Conservation (phyloP, 176 grass and related monocot species). For the Zea mays region Zm-B73-REFERENCE-NAM-5.0 NC_050098.1:217655001-217655500, state of each 20-base stretch:
- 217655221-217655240: conserved; percentile 68
- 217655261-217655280: conserved; percentile 45
- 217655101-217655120: conserved; percentile 52
- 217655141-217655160: conserved; percentile 57
- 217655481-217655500: conserved; percentile 90
- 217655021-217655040: conserved; percentile 53
- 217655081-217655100: conserved; percentile 43
- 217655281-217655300: conserved; percentile 77
- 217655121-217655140: conserved; percentile 62
- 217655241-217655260: conserved; percentile 58
- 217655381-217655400: conserved; percentile 55
- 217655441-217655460: conserved; percentile 57
- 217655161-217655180: conserved; percentile 79
- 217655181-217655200: conserved; percentile 52
- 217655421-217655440: conserved; percentile 88
- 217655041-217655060: conserved; percentile 64
- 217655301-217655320: conserved; percentile 65
- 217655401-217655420: conserved; percentile 64
- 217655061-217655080: conserved; percentile 58
- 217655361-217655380: conserved; percentile 84
- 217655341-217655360: conserved; percentile 78
- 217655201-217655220: conserved; percentile 69
- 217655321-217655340: conserved; percentile 57
- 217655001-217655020: conserved; percentile 52
- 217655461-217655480: conserved; percentile 55